These are phyloP conservation scores for Pleurotus pulmonarius DNA, from an alignment of 768 basidiomycete genomes.

Conservation along the genomic window DNA sequence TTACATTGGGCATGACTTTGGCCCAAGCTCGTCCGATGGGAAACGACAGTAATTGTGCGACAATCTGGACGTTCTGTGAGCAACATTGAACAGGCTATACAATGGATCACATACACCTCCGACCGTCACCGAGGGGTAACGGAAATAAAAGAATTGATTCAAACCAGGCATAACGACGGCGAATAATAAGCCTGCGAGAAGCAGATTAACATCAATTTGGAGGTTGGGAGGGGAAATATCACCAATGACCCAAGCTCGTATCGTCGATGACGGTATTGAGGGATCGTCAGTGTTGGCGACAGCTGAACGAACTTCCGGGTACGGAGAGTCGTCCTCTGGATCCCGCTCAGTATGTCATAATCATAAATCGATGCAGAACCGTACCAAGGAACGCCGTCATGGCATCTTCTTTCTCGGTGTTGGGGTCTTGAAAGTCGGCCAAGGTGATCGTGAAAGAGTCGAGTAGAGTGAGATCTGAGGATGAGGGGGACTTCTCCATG, in stretches of 20 bases:
- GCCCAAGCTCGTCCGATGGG: slow-evolving; percentile 63
- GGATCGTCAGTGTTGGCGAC: slow-evolving; percentile 66
- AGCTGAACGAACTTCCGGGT: slow-evolving; percentile 68
- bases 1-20: slow-evolving; percentile 46
- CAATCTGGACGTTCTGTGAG: slow-evolving; percentile 30
- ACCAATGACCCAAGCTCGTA: slow-evolving; percentile 51
- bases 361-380: slow-evolving; percentile 13
- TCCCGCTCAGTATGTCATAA: not conserved
- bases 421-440: slow-evolving; percentile 38
- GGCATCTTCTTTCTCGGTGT: slow-evolving; percentile 33
- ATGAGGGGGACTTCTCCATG: slow-evolving; percentile 6
- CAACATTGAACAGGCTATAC: slow-evolving; percentile 10
- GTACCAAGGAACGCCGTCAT: slow-evolving; percentile 33
- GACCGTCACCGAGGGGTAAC: slow-evolving; percentile 35
- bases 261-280: slow-evolving; percentile 49
- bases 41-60: slow-evolving; percentile 69
- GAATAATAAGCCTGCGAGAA: slow-evolving; percentile 26
- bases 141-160: slow-evolving; percentile 56
- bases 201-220: not conserved
- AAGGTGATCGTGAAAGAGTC: slow-evolving; percentile 5
- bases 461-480: slow-evolving; percentile 4
- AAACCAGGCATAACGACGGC: slow-evolving; percentile 52
- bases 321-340: slow-evolving; percentile 68
- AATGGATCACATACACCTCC: slow-evolving; percentile 34
- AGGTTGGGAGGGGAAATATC: slow-evolving; percentile 17